These are phyloP conservation scores for Cymbomonas tetramitiformis DNA, from an alignment of 139 green algal species.

Conservation along the genomic window DNA sequence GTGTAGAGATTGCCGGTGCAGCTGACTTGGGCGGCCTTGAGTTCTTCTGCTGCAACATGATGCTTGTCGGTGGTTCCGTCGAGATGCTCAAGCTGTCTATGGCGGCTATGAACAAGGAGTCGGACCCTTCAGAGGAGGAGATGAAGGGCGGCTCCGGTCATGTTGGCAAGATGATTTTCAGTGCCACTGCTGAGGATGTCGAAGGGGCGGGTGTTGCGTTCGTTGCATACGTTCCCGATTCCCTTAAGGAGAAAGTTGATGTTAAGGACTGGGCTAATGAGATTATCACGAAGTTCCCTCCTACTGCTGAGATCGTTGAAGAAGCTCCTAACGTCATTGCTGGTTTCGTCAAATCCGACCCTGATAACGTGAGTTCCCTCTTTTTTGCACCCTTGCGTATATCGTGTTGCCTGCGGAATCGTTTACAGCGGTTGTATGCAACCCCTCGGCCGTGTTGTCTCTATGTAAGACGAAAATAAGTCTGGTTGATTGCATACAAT, in stretches of 20 bases:
- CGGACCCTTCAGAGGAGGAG: conserved; percentile 18
- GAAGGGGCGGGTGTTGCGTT: conserved; percentile 1
- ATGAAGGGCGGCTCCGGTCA: conserved; percentile 16
- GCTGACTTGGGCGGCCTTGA: conserved; percentile 11
- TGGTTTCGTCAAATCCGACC: no score
- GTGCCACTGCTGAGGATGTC: neutral
- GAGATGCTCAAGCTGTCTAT: conserved; percentile 13
- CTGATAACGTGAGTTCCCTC: no score
- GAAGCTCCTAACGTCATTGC: neutral
- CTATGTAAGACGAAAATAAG: no score
- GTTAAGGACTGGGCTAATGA: conserved; percentile 10
- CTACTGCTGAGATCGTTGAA: neutral
- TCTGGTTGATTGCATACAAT: no score
- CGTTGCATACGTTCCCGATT: conserved; percentile 16
- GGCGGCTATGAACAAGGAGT: conserved; percentile 18
- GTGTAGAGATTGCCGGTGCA: conserved; percentile 18
- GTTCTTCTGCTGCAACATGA: conserved; percentile 17
- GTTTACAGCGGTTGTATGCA: no score
- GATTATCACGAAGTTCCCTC: neutral
- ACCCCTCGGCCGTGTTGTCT: no score
- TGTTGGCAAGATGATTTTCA: conserved; percentile 22
- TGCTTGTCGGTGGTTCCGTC: neutral
- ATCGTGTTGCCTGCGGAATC: no score
- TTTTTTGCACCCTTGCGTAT: no score
- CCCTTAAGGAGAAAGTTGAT: conserved; percentile 5